Percentiles rank a stretch among this genome's conserved stretches.
Evolutionary conservation across 441 rosid species (phyloP).

Genomic region (Breynia disticha): DNA sequence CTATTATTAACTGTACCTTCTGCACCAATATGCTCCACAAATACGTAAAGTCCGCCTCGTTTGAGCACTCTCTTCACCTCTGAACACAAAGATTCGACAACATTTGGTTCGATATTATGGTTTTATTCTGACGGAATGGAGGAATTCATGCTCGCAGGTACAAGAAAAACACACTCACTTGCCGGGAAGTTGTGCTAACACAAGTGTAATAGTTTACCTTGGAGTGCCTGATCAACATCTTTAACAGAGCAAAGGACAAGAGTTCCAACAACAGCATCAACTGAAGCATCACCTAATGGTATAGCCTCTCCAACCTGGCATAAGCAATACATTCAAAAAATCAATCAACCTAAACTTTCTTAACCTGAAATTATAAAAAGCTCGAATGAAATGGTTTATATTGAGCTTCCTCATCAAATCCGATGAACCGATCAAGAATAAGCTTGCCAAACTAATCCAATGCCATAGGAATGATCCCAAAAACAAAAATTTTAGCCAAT

Average conservation of each 20-base stretch:
- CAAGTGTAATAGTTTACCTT: conserved; percentile 28
- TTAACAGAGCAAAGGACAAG: conserved; percentile 78
- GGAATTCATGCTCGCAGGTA: too few species aligned
- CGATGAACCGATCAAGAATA: too few species aligned
- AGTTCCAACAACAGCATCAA: conserved; percentile 86
- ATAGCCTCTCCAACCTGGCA: conserved; percentile 74
- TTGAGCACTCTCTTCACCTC: conserved; percentile 78
- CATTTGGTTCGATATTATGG: not conserved
- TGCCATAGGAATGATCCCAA: too few species aligned
- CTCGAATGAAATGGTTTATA: too few species aligned
- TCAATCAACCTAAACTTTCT: conserved; percentile 1
- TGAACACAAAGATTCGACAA: conserved; percentile 16
- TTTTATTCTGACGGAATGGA: too few species aligned
- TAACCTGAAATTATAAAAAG: too few species aligned
- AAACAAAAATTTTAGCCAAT: too few species aligned
- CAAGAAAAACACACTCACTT: too few species aligned
- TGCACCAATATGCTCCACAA: conserved; percentile 90
- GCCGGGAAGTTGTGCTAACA: not conserved
- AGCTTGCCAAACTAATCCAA: too few species aligned
- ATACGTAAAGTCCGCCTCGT: conserved; percentile 69
- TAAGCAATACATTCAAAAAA: conserved; percentile 6
- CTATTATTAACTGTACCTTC: conserved; percentile 35
- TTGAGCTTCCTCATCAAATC: too few species aligned
- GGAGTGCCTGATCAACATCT: conserved; percentile 49
- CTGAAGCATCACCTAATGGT: conserved; percentile 68